Evolutionary conservation across 23 red algal species (phyloP).

Genomic region (Gracilaria domingensis): DNA sequence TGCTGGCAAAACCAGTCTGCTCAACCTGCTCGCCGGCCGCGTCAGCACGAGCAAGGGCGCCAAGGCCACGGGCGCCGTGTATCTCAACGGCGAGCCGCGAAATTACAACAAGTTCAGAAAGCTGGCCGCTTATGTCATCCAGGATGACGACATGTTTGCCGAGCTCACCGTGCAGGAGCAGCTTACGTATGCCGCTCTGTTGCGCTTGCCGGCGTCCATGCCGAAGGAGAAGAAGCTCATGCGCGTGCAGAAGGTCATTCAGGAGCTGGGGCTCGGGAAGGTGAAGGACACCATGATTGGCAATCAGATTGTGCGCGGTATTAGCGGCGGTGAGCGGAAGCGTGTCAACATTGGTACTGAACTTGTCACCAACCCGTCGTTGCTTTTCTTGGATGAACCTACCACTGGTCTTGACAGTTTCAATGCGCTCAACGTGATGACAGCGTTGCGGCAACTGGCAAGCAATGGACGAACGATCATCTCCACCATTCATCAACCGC

Average conservation of each 20-base stretch:
- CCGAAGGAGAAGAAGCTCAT: slow-evolving; percentile 66
- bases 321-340: slow-evolving; percentile 97
- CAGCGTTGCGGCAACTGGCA: slow-evolving; percentile 86
- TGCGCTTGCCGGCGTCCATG: slow-evolving; percentile 82
- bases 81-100: slow-evolving; percentile 84
- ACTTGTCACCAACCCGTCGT: slow-evolving; percentile 89
- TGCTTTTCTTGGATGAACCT: slow-evolving; percentile 94
- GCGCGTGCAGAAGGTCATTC: slow-evolving; percentile 75
- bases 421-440: slow-evolving; percentile 96
- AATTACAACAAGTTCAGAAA: slow-evolving; percentile 83
- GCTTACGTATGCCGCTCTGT: slow-evolving; percentile 78
- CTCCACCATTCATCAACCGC: slow-evolving; percentile 98
- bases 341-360: slow-evolving; percentile 95
- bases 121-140: slow-evolving; percentile 69
- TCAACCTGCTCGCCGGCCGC: slow-evolving; percentile 93
- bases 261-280: slow-evolving; percentile 86
- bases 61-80: slow-evolving; percentile 72
- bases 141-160: slow-evolving; percentile 96
- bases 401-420: slow-evolving; percentile 93
- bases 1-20: slow-evolving; percentile 92
- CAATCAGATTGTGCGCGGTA: slow-evolving; percentile 78
- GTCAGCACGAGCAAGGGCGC: slow-evolving; percentile 68
- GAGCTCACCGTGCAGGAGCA: slow-evolving; percentile 97
- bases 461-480: slow-evolving; percentile 90
- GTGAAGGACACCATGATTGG: slow-evolving; percentile 82